A percentile compares a stretch with the other conserved stretches of the same genome.
Evolutionary conservation across 768 basidiomycete species (phyloP).

Genomic region (Russula dissimulans): DNA sequence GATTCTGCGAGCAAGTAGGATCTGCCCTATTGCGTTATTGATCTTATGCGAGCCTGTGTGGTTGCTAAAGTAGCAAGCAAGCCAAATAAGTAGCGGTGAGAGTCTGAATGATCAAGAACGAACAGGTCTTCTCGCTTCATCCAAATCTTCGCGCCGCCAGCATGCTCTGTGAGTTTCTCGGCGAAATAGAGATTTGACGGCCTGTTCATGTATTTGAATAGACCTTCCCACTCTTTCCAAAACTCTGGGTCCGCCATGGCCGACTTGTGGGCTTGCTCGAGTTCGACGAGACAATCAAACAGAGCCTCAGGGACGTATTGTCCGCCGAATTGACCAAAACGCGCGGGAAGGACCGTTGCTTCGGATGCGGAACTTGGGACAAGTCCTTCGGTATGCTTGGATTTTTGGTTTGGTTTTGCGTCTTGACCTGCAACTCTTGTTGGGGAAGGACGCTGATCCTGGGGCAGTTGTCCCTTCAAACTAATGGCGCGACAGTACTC

Average conservation of each 20-base stretch:
- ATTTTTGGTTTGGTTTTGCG: constrained; percentile 27
- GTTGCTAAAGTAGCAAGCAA: constrained; percentile 44
- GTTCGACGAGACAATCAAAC: constrained; percentile 84
- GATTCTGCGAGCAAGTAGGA: constrained; percentile 84
- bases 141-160: constrained; percentile 95
- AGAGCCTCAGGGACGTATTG: constrained; percentile 96
- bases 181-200: constrained; percentile 90
- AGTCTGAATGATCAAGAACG: background rate
- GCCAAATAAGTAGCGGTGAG: background rate
- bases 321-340: constrained; percentile 94
- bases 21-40: constrained; percentile 98
- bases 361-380: constrained; percentile 28
- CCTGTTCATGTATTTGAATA: constrained; percentile 91
- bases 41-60: constrained; percentile 99
- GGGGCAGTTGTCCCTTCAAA: constrained; percentile 30
- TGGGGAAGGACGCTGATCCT: constrained; percentile 3
- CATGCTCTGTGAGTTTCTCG: constrained; percentile 79
- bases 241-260: constrained; percentile 86
- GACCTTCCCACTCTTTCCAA: constrained; percentile 81
- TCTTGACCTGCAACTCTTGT: constrained; percentile 27
- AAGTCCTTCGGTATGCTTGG: constrained; percentile 26
- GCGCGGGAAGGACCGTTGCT: constrained; percentile 50
- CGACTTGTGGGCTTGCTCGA: constrained; percentile 82
- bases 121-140: constrained; percentile 91
- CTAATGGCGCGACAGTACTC: constrained; percentile 68